phyloP scores from a whole-genome alignment of 768 basidiomycete genomes.

The Leccinum truebloodii region DNA sequence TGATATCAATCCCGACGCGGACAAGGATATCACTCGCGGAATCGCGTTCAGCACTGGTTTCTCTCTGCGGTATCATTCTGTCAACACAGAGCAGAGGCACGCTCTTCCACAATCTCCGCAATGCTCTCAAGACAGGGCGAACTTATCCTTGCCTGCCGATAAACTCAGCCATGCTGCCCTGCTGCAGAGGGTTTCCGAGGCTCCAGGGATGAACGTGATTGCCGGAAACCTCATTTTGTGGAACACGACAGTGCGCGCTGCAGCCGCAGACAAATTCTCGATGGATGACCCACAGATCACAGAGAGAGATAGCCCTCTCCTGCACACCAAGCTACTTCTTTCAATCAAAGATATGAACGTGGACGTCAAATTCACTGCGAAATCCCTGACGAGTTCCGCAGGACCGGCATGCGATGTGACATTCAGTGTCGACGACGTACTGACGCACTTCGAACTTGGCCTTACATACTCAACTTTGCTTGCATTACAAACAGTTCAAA shows the following conservation, averaged over 20 bases:
- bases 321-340: conserved; percentile 45
- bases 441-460: conserved; percentile 56
- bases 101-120: conserved; percentile 25
- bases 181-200: conserved; percentile 38
- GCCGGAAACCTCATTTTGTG: conserved; percentile 47
- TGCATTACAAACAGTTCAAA: conserved; percentile 52
- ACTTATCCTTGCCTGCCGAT: conserved; percentile 57
- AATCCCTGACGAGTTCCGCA: conserved; percentile 3
- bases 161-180: conserved; percentile 45
- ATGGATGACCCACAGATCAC: conserved; percentile 64
- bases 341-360: conserved; percentile 37
- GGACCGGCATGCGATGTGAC: conserved; percentile 41
- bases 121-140: conserved; percentile 48
- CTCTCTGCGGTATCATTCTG: conserved; percentile 55
- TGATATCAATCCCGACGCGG: conserved; percentile 77
- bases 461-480: conserved; percentile 72
- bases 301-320: conserved; percentile 50
- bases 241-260: conserved; percentile 56
- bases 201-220: conserved; percentile 39
- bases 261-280: conserved; percentile 65
- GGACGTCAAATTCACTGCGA: conserved; percentile 28
- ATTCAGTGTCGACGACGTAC: conserved; percentile 51
- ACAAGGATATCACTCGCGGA: conserved; percentile 66
- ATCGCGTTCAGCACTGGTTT: conserved; percentile 57
- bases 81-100: conserved; percentile 29